Evolutionary conservation across 1,139 yeast genomes (phyloP).

Genomic region (Tardiomyces blankii): DNA sequence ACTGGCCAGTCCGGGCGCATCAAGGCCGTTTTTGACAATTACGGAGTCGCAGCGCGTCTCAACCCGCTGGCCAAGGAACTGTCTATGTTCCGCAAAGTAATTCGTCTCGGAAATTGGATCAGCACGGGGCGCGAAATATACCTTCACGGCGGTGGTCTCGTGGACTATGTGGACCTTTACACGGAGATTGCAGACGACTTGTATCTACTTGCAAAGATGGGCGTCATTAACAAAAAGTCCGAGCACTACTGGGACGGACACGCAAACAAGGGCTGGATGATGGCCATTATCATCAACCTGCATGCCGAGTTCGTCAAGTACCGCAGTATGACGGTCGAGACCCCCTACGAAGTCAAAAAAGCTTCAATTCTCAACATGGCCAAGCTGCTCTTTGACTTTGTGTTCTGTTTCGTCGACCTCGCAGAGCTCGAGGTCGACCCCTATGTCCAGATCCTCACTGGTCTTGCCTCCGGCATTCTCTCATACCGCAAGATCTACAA

Average conservation of each 20-base stretch:
- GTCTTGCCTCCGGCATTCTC: slow-evolving; percentile 17
- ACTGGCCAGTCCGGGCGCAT: slow-evolving; percentile 6
- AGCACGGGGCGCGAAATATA: slow-evolving; percentile 11
- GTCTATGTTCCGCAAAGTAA: slow-evolving; percentile 22
- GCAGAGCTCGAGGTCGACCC: slow-evolving; percentile 13
- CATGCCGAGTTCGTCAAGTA: slow-evolving; percentile 9
- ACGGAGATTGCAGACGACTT: slow-evolving; percentile 23
- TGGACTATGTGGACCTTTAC: slow-evolving; percentile 16
- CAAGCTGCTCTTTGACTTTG: slow-evolving; percentile 18
- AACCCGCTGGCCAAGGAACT: slow-evolving; percentile 15
- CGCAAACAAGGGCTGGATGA: slow-evolving; percentile 19
- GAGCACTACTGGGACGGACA: slow-evolving; percentile 12
- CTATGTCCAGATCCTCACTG: slow-evolving; percentile 16
- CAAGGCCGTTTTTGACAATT: slow-evolving; percentile 2
- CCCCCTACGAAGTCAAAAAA: slow-evolving; percentile 1
- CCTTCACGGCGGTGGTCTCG: slow-evolving; percentile 3
- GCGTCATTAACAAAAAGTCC: slow-evolving; percentile 11
- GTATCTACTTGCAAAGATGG: slow-evolving; percentile 19
- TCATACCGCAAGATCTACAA: slow-evolving; percentile 19
- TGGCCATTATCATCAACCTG: slow-evolving; percentile 15
- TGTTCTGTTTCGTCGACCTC: slow-evolving; percentile 19
- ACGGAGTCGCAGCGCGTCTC: slow-evolving; percentile 7
- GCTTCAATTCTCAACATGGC: slow-evolving; percentile 9
- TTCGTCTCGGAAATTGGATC: slow-evolving; percentile 24
- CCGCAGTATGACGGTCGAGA: slow-evolving; percentile 1